Conservation (phyloP, 352 stramenopile species). For the Halophytophthora batemanensis region DNA sequence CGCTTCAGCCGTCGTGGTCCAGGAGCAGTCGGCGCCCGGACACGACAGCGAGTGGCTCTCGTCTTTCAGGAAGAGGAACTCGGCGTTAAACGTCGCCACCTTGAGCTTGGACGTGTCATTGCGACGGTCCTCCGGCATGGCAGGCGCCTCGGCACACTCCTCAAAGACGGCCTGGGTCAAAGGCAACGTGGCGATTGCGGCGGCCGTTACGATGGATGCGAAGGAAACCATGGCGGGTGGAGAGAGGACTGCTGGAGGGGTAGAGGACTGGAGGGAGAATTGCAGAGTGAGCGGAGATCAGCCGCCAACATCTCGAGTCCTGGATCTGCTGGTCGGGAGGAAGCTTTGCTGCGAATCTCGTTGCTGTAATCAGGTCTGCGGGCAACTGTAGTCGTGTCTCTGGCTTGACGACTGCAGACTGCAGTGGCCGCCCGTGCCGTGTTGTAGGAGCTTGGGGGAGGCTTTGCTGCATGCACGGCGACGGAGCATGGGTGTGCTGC, state of each 20-base stretch:
- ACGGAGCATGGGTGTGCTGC: too few relatives aligned
- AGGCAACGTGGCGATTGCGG: constrained; percentile 12
- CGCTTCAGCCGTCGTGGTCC: constrained; percentile 36
- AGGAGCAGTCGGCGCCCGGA: constrained; percentile 49
- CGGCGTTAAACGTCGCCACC: constrained; percentile 62
- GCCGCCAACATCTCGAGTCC: too few relatives aligned
- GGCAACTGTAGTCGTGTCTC: too few relatives aligned
- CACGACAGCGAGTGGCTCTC: constrained; percentile 38
- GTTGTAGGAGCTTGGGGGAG: too few relatives aligned
- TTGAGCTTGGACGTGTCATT: constrained; percentile 50
- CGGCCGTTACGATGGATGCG: constrained; percentile 11
- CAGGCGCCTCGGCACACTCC: constrained; percentile 40
- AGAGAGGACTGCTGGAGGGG: background rate
- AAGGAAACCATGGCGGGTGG: constrained; percentile 37
- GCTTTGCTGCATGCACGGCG: too few relatives aligned
- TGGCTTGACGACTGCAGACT: too few relatives aligned
- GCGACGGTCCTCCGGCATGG: constrained; percentile 39
- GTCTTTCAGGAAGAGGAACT: constrained; percentile 55
- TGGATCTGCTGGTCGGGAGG: too few relatives aligned
- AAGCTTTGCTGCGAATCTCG: too few relatives aligned
- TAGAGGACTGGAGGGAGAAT: constrained; percentile 10
- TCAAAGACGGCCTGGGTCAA: constrained; percentile 34
- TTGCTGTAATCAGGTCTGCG: too few relatives aligned
- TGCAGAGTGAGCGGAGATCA: constrained; percentile 18
- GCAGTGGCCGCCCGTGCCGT: too few relatives aligned